A percentile compares a stretch with the other conserved stretches of the same genome.
phyloP scores from a whole-genome alignment of 2,329 filamentous ascomycete genomes.

The Pestalotiopsis fici region DNA sequence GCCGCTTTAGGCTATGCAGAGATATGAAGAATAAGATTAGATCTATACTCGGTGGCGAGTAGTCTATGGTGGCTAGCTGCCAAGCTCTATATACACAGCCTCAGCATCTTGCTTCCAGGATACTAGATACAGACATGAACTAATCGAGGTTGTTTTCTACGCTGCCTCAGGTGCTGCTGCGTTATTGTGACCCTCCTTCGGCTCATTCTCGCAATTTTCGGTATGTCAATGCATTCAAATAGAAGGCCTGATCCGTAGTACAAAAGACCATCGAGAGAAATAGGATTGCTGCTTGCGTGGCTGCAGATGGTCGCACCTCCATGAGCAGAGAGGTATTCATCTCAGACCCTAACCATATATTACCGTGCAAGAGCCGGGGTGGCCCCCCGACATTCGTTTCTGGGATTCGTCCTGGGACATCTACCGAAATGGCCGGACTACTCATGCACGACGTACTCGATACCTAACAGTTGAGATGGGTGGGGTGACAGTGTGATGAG shows the following conservation, averaged over 20 bases:
- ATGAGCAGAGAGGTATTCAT: neutral
- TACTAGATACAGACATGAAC: neutral
- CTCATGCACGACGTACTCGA: neutral
- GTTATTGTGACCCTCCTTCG: constrained; percentile 8
- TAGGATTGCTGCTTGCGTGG: neutral
- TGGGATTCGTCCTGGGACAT: neutral
- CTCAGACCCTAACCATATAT: neutral
- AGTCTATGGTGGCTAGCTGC: neutral
- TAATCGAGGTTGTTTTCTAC: neutral
- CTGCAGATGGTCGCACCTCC: neutral
- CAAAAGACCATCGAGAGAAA: neutral
- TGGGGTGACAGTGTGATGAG: neutral
- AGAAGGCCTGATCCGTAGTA: neutral
- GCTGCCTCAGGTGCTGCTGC: neutral
- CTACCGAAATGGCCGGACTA: neutral
- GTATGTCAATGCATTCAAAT: constrained; percentile 2
- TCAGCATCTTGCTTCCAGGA: neutral
- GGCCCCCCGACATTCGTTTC: neutral
- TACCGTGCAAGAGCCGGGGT: neutral
- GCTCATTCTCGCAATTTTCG: constrained; percentile 12
- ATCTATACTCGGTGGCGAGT: neutral
- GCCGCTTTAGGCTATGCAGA: neutral
- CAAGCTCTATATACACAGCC: constrained; percentile 7
- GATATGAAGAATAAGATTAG: neutral
- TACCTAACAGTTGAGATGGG: neutral